These are phyloP conservation scores for Gracilaria vermiculophylla DNA, from an alignment of 23 red algal species.

Conservation along the genomic window DNA sequence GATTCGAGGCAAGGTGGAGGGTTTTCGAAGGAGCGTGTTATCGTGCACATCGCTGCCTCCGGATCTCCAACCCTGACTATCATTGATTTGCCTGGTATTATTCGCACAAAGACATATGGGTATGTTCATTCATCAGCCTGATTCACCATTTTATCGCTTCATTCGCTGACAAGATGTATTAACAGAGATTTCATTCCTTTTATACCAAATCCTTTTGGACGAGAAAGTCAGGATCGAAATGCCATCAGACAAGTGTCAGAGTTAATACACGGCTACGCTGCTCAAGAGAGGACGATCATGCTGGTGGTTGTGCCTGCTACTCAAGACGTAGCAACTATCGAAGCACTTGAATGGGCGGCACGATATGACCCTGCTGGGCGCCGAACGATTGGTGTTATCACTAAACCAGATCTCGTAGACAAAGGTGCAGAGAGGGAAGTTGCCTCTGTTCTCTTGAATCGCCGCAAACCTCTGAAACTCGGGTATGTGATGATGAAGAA, in stretches of 20 bases:
- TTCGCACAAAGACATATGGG: constrained; percentile 65
- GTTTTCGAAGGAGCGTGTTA: constrained; percentile 71
- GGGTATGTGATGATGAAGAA: constrained; percentile 66
- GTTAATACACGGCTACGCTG: constrained; percentile 23
- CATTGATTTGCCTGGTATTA: constrained; percentile 94
- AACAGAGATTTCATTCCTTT: constrained; percentile 57
- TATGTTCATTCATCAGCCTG: constrained; percentile 3
- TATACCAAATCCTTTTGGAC: constrained; percentile 35
- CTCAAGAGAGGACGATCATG: constrained; percentile 42
- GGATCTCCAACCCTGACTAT: constrained; percentile 86
- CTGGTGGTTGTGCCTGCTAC: constrained; percentile 63
- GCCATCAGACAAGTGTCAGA: constrained; percentile 44
- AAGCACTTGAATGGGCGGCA: constrained; percentile 55
- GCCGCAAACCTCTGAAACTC: constrained; percentile 46
- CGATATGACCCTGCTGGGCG: constrained; percentile 15
- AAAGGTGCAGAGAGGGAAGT: constrained; percentile 57
- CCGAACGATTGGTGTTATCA: constrained; percentile 66
- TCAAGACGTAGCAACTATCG: constrained; percentile 66
- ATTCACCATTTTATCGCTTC: not conserved
- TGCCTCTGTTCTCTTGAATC: constrained; percentile 36
- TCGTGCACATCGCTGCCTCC: constrained; percentile 76
- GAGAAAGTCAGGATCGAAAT: constrained; percentile 50
- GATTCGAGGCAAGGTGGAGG: constrained; percentile 28
- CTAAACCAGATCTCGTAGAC: constrained; percentile 63
- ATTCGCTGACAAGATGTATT: constrained; percentile 43